These are phyloP conservation scores for Triglochin maritima DNA, from an alignment of 106 monocot genomes.

Conservation along the genomic window DNA sequence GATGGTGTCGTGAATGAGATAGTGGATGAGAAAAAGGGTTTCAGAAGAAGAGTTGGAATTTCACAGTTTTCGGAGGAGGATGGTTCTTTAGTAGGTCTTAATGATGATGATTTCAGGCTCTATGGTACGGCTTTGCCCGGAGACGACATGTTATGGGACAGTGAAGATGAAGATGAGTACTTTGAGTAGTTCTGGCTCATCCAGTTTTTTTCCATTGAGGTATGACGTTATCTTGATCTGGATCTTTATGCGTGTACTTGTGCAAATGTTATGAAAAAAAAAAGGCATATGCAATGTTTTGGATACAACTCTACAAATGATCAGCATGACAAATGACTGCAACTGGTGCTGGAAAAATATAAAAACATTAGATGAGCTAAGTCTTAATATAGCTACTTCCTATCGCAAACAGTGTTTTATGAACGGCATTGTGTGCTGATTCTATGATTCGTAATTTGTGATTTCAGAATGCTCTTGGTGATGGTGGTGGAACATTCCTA, in stretches of 20 bases:
- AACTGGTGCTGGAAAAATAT: neutral
- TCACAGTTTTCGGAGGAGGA: constrained; percentile 32
- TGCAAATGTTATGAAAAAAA: neutral
- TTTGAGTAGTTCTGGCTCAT: neutral
- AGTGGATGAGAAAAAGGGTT: constrained; percentile 15
- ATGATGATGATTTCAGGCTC: constrained; percentile 13
- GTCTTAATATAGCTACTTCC: no score
- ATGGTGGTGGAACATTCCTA: no score
- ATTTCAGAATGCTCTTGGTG: no score
- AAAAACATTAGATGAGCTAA: no score
- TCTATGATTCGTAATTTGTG: no score
- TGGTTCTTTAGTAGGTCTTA: neutral
- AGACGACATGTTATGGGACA: constrained; percentile 35
- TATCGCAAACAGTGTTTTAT: no score
- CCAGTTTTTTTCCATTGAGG: neutral
- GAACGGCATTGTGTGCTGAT: no score
- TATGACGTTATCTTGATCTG: neutral
- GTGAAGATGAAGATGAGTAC: constrained; percentile 50
- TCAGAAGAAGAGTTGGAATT: constrained; percentile 18
- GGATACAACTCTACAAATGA: neutral
- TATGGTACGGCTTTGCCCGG: constrained; percentile 17
- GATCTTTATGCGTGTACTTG: neutral
- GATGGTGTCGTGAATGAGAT: constrained; percentile 6
- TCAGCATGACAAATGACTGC: neutral
- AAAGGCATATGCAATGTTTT: neutral